Percentiles rank a stretch among this genome's conserved stretches.
phyloP scores from a whole-genome alignment of 2,329 filamentous ascomycete genomes.

The Hypoxylon sp. region DNA sequence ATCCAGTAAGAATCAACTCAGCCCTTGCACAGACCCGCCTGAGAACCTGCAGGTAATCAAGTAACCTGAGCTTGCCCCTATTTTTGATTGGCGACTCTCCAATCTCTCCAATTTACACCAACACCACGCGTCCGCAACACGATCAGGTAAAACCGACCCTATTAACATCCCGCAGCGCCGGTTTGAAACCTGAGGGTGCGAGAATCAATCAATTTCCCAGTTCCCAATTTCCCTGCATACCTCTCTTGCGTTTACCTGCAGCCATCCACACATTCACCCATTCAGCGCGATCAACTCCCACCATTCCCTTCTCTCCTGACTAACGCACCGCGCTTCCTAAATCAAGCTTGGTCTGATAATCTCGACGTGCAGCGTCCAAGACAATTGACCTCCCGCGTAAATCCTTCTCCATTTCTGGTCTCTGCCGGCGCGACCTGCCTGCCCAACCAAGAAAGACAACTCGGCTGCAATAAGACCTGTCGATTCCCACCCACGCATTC shows the following conservation, averaged over 20 bases:
- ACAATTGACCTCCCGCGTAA: slow-evolving; percentile 44
- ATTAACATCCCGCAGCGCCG: slow-evolving; percentile 20
- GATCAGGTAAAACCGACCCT: slow-evolving; percentile 28
- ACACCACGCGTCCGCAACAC: slow-evolving; percentile 52
- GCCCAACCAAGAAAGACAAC: slow-evolving; percentile 23
- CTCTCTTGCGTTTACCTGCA: slow-evolving; percentile 35
- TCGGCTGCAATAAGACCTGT: slow-evolving; percentile 52
- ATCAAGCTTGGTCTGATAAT: slow-evolving; percentile 45
- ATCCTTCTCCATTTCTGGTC: slow-evolving; percentile 44
- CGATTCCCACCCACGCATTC: slow-evolving; percentile 47
- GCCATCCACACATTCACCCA: slow-evolving; percentile 31
- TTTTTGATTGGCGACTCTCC: slow-evolving; percentile 25
- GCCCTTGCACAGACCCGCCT: slow-evolving; percentile 37
- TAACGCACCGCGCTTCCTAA: slow-evolving; percentile 47
- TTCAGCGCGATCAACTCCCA: slow-evolving; percentile 21
- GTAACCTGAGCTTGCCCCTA: slow-evolving; percentile 16
- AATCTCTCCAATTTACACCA: slow-evolving; percentile 43
- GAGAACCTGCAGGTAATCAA: slow-evolving; percentile 33
- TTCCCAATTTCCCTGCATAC: slow-evolving; percentile 35
- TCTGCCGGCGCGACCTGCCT: slow-evolving; percentile 50
- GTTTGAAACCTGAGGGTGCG: slow-evolving; percentile 47
- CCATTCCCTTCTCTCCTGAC: slow-evolving; percentile 33
- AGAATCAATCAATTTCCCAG: slow-evolving; percentile 39
- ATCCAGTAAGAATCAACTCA: slow-evolving; percentile 34
- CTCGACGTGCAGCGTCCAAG: slow-evolving; percentile 48